Percentiles rank a stretch among this genome's conserved stretches.
These are phyloP conservation scores for Quercus aquifolioides DNA, from an alignment of 306 rosid genomes.

Conservation along the genomic window DNA sequence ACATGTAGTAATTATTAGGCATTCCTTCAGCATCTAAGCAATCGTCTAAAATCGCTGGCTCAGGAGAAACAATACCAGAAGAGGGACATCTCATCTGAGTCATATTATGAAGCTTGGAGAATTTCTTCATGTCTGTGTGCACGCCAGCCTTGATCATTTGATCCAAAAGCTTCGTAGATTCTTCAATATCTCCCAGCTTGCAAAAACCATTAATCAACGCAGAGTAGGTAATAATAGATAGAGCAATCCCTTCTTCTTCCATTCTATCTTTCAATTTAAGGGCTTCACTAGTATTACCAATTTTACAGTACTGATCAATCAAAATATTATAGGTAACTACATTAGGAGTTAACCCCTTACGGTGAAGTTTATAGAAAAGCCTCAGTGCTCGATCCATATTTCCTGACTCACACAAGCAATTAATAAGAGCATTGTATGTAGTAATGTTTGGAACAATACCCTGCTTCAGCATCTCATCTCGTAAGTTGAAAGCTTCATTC, in stretches of 20 bases:
- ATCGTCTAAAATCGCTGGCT: background rate
- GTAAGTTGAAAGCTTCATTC: slow-evolving; percentile 65
- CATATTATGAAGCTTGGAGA: background rate
- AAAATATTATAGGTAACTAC: slow-evolving; percentile 66
- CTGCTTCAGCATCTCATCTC: slow-evolving; percentile 67
- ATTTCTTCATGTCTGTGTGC: slow-evolving; percentile 2
- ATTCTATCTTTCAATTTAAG: slow-evolving; percentile 61
- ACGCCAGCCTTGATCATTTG: slow-evolving; percentile 31
- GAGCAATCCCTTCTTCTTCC: slow-evolving; percentile 53
- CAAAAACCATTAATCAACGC: slow-evolving; percentile 38
- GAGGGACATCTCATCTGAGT: background rate
- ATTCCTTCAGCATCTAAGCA: slow-evolving; percentile 6
- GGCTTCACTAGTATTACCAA: slow-evolving; percentile 64
- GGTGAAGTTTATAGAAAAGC: slow-evolving; percentile 65
- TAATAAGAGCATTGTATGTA: slow-evolving; percentile 68
- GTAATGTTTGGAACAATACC: slow-evolving; percentile 70
- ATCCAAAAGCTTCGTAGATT: slow-evolving; percentile 23
- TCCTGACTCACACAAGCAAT: slow-evolving; percentile 72
- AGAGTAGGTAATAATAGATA: slow-evolving; percentile 32
- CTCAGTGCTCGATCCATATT: slow-evolving; percentile 65
- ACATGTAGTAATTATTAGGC: background rate
- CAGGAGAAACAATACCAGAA: background rate
- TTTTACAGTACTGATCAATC: slow-evolving; percentile 50
- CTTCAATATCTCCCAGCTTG: slow-evolving; percentile 27
- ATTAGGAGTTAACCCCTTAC: slow-evolving; percentile 71